Base-by-base conservation (phyloP, 1,284 basidiomycete genomes). In the Taiwanofungus camphoratus region DNA sequence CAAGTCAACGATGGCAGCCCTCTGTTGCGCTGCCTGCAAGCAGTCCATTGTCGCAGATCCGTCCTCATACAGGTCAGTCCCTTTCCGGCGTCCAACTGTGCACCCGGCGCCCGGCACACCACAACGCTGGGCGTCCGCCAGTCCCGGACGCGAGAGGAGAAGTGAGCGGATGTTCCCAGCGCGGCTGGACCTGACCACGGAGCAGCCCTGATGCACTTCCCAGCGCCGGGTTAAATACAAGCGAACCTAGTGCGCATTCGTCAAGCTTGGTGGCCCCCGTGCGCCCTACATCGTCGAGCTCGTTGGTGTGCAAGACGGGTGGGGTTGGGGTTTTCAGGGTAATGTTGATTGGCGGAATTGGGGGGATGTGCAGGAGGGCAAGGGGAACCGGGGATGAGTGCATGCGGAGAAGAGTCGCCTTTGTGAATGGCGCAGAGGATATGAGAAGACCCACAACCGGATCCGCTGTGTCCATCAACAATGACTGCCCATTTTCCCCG, bases 381-480 rank as follows among this genome's bases (percentile, higher is more conserved):
- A 92, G 76, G 0, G 91, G 89, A 8, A 88, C 70, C 0, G 74
- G 68, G 0, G 87, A 90, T 4, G 80, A 77, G 46, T 79, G 73
- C 1, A 82, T 86, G 11, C 80, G 77, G 2, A 82, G 64, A 42
- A 87, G 60, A 0, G 88, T 77, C 0, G 76, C 66, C 44, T 73
- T 74, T 1, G 86, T 84, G 63, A 92, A 94, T 0, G 78, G 69
- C 6, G 86, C 87, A 54, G 85, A 74, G 0, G 88, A 92, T 26
- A 91, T 65, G 42, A 92, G 71, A 5, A 92, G 59, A 0, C 84
- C 87, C 13, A 91, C 73, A 5, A 77, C 58, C n/a, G 76, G 66
- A 52, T 53, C 43, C n/a, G 22, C 15, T 4, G 4, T 20, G n/a
- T 15, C 18, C 11, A 13, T n/a, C 9, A 15, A 6, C 3, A 4